These are phyloP conservation scores for Cryphonectria japonica DNA, from an alignment of 2,329 filamentous ascomycete species.

Conservation along the genomic window DNA sequence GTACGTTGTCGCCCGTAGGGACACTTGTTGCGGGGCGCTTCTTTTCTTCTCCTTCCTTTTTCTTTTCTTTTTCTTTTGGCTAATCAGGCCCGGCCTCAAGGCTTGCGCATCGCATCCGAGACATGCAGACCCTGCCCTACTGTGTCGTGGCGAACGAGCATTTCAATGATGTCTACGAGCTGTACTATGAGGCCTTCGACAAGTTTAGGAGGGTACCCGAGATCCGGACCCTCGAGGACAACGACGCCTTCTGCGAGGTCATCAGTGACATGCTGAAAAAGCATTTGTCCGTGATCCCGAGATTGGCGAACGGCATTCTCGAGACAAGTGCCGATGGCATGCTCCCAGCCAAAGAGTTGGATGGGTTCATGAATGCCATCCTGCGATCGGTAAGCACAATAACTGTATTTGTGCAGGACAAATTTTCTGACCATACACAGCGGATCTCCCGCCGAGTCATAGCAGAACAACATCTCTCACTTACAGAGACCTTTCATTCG, in stretches of 20 bases:
- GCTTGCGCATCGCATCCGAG: slow-evolving; percentile 89
- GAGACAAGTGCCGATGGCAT: slow-evolving; percentile 74
- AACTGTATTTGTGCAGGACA: neutral
- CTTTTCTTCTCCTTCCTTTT: neutral
- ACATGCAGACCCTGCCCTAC: slow-evolving; percentile 96
- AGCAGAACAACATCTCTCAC: slow-evolving; percentile 92
- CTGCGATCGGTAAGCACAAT: slow-evolving; percentile 71
- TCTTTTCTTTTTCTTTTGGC: neutral
- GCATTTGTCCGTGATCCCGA: slow-evolving; percentile 91
- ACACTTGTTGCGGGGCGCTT: neutral
- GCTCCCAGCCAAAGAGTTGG: slow-evolving; percentile 79
- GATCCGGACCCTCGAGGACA: slow-evolving; percentile 84
- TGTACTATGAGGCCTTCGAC: slow-evolving; percentile 98
- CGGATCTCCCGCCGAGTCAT: slow-evolving; percentile 95
- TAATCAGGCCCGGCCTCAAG: slow-evolving; percentile 46
- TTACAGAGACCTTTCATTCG: slow-evolving; percentile 92
- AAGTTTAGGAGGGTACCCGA: slow-evolving; percentile 82
- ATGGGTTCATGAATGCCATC: slow-evolving; percentile 94
- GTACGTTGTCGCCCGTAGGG: slow-evolving; percentile 46
- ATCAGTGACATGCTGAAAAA: slow-evolving; percentile 80
- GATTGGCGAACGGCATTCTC: slow-evolving; percentile 90
- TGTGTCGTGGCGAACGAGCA: slow-evolving; percentile 95
- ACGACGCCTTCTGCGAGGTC: slow-evolving; percentile 81
- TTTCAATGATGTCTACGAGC: slow-evolving; percentile 91
- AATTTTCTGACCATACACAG: slow-evolving; percentile 46